Evolutionary conservation across 1,139 yeast genomes (phyloP).

Genomic region (Candida sp.): DNA sequence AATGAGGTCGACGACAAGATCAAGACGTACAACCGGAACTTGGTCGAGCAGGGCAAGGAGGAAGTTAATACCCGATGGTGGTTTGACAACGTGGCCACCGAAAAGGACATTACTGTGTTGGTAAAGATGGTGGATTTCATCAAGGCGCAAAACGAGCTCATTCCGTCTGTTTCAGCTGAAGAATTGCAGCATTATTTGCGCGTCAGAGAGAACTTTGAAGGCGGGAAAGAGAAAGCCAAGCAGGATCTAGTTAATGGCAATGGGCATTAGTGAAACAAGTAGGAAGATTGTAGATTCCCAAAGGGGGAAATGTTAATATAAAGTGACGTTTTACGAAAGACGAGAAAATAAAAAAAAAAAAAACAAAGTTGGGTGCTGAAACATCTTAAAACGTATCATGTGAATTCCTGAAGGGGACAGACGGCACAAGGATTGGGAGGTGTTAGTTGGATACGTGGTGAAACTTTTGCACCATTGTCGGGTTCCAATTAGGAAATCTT

Average conservation of each 20-base stretch:
- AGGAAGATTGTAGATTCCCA: not conserved
- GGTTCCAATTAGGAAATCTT: not conserved
- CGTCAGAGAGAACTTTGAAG: slow-evolving; percentile 82
- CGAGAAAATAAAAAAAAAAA: too few relatives aligned
- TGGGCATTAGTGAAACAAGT: slow-evolving; percentile 4
- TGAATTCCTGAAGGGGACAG: too few relatives aligned
- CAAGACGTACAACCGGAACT: slow-evolving; percentile 47
- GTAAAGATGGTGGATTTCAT: slow-evolving; percentile 77
- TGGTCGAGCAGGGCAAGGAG: slow-evolving; percentile 29
- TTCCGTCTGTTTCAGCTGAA: slow-evolving; percentile 88
- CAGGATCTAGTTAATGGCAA: slow-evolving; percentile 8
- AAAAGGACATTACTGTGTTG: slow-evolving; percentile 67
- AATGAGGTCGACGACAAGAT: slow-evolving; percentile 73
- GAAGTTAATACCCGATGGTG: slow-evolving; percentile 78
- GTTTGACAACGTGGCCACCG: slow-evolving; percentile 84
- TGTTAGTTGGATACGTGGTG: too few relatives aligned
- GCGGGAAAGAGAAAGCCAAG: slow-evolving; percentile 41
- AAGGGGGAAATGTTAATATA: too few relatives aligned
- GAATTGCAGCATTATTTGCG: slow-evolving; percentile 82
- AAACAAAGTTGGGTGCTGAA: not conserved
- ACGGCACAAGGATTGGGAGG: too few relatives aligned
- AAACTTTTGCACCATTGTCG: not conserved
- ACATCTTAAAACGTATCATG: not conserved
- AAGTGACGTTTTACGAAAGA: too few relatives aligned
- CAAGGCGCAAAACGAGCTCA: slow-evolving; percentile 71